Percentiles rank a stretch among this genome's conserved stretches.
Conservation (phyloP, 108 stramenopile species). For the Cylindrotheca closterium region DNA sequence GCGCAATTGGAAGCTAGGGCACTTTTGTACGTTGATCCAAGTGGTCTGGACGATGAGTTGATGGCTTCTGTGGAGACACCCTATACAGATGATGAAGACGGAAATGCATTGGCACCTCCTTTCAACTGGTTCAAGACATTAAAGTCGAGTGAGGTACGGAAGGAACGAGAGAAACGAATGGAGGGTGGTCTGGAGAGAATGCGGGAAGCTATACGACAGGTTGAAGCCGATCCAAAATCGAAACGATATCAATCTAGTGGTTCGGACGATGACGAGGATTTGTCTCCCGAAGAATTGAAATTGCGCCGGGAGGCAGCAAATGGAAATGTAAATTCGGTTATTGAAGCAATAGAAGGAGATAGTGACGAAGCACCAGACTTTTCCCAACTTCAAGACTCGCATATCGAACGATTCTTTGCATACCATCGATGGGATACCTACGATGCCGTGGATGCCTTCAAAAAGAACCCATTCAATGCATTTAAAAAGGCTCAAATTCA, state of each 20-base stretch:
- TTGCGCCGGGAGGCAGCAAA: neutral
- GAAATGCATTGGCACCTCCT: constrained; percentile 26
- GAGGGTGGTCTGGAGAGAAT: constrained; percentile 11
- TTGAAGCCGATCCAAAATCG: neutral
- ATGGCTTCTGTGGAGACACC: constrained; percentile 6
- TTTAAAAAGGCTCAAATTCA: constrained; percentile 25
- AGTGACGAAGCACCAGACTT: neutral
- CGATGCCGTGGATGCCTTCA: constrained; percentile 27
- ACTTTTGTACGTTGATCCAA: constrained; percentile 46
- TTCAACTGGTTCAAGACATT: constrained; percentile 44
- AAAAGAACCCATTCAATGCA: constrained; percentile 14
- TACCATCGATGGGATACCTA: constrained; percentile 38
- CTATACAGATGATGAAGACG: neutral
- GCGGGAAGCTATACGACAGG: neutral
- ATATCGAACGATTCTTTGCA: constrained; percentile 32
- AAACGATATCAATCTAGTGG: neutral
- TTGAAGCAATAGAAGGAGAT: neutral
- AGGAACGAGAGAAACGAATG: constrained; percentile 9
- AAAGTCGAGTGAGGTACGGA: constrained; percentile 15
- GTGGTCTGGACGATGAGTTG: constrained; percentile 55
- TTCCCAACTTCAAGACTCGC: constrained; percentile 8
- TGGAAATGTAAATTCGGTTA: neutral
- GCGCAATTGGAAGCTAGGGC: constrained; percentile 53
- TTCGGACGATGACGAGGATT: neutral
- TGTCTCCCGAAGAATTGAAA: neutral